Conservation (phyloP, 148 eudicot genomes). For the Heliamphora exappendiculata region DNA sequence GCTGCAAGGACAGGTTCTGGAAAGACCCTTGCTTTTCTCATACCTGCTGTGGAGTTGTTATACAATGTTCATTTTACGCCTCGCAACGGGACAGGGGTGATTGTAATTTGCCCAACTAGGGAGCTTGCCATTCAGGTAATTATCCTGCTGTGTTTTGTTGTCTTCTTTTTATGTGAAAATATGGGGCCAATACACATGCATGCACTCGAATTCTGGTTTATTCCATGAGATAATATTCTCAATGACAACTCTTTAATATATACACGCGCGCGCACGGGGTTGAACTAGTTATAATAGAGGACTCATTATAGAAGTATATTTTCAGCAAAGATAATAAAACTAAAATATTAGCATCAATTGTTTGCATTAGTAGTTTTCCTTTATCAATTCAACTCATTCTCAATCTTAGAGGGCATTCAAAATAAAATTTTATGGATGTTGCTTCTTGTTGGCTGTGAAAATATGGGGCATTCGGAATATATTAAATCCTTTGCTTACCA, state of each 20-base stretch:
- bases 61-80: conserved; percentile 49
- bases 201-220: not conserved
- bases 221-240: no score
- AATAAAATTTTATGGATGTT: not conserved
- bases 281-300: no score
- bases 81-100: conserved; percentile 79
- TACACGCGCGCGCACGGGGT: no score
- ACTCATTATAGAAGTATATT: no score
- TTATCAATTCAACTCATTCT: not conserved
- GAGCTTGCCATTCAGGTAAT: conserved; percentile 96
- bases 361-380: not conserved
- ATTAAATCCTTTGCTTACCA: no score
- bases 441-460: not conserved
- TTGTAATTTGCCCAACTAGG: conserved; percentile 90
- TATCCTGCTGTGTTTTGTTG: no score
- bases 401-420: not conserved
- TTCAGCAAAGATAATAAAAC: no score
- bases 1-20: conserved; percentile 99
- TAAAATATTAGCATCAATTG: no score
- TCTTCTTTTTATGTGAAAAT: not conserved
- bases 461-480: no score
- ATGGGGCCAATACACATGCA: not conserved
- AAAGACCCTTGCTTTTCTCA: conserved; percentile 89
- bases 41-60: conserved; percentile 81
- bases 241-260: no score